A percentile compares a stretch with the other conserved stretches of the same genome.
phyloP scores from a whole-genome alignment of 1,139 yeast species.

The Arxiozyma bovina region DNA sequence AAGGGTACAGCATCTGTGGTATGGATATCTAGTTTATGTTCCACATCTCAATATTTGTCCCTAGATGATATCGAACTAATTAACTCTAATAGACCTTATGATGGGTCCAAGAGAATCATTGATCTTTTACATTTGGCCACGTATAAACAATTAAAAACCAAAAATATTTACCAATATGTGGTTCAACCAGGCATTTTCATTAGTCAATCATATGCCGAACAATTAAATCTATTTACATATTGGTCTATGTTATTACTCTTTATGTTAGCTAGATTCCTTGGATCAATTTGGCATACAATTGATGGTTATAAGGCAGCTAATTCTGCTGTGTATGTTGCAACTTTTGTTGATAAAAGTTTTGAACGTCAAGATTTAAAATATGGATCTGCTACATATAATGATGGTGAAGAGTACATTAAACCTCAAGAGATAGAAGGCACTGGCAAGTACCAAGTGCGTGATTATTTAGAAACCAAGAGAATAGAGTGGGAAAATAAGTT shows the following conservation, averaged over 20 bases:
- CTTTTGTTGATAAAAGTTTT: slow-evolving; percentile 37
- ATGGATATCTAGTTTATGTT: slow-evolving; percentile 83
- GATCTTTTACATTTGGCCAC: slow-evolving; percentile 76
- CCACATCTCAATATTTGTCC: slow-evolving; percentile 63
- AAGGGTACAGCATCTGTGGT: slow-evolving; percentile 55
- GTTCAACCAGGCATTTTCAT: slow-evolving; percentile 96
- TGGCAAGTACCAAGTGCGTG: slow-evolving; percentile 54
- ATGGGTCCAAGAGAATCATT: slow-evolving; percentile 80
- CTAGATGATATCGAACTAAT: slow-evolving; percentile 66
- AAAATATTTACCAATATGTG: slow-evolving; percentile 60
- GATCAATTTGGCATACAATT: slow-evolving; percentile 81
- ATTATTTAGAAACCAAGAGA: slow-evolving; percentile 48
- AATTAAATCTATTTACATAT: slow-evolving; percentile 65
- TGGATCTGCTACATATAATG: slow-evolving; percentile 60
- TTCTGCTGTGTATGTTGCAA: slow-evolving; percentile 60
- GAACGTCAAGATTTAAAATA: slow-evolving; percentile 51
- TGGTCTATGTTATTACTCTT: slow-evolving; percentile 79
- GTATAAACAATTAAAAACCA: slow-evolving; percentile 39
- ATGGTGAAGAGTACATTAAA: slow-evolving; percentile 57
- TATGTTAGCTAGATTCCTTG: slow-evolving; percentile 71
- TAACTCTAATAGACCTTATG: slow-evolving; percentile 61
- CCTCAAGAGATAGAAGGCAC: slow-evolving; percentile 48
- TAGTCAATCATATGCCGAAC: slow-evolving; percentile 69
- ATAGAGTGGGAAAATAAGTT: slow-evolving; percentile 60
- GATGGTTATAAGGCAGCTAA: slow-evolving; percentile 84